Conservation (phyloP, 1,284 basidiomycete genomes). For the Puccinia polysora region DNA sequence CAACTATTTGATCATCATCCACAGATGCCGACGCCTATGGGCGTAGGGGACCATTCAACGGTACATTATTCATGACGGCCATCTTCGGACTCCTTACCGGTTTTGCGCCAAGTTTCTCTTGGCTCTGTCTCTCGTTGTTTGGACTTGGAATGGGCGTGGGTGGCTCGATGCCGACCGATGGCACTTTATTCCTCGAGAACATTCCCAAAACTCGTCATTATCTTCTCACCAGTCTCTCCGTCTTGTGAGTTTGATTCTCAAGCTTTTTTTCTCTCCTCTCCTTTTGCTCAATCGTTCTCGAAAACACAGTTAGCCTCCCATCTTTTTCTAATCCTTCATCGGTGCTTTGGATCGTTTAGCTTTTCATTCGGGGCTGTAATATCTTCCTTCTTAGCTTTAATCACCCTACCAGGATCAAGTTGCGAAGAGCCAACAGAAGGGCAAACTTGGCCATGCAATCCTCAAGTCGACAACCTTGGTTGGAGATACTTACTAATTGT, state of each 20-base stretch:
- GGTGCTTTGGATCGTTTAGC: constrained; percentile 45
- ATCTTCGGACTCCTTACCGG: constrained; percentile 80
- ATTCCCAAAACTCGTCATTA: constrained; percentile 86
- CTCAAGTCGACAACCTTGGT: constrained; percentile 67
- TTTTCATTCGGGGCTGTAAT: constrained; percentile 86
- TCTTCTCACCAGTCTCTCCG: constrained; percentile 85
- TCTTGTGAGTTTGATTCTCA: constrained; percentile 59
- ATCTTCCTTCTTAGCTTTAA: constrained; percentile 69
- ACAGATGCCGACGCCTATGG: constrained; percentile 58
- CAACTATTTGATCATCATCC: background rate
- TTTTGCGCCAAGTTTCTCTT: constrained; percentile 66
- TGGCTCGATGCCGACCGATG: constrained; percentile 88
- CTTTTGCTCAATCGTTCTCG: constrained; percentile 26
- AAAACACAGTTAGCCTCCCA: constrained; percentile 1
- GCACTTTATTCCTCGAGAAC: constrained; percentile 87
- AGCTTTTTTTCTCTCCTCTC: constrained; percentile 46
- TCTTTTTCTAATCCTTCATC: constrained; percentile 21
- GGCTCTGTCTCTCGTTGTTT: constrained; percentile 75
- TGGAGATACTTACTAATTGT: constrained; percentile 76
- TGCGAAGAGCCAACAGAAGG: constrained; percentile 58
- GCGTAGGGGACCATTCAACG: constrained; percentile 81
- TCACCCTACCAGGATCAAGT: constrained; percentile 71
- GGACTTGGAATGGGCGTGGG: constrained; percentile 85
- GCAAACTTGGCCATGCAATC: constrained; percentile 59
- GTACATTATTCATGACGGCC: constrained; percentile 81